Conservation (phyloP, 2,329 filamentous ascomycete species). For the Phialophora tarda region DNA sequence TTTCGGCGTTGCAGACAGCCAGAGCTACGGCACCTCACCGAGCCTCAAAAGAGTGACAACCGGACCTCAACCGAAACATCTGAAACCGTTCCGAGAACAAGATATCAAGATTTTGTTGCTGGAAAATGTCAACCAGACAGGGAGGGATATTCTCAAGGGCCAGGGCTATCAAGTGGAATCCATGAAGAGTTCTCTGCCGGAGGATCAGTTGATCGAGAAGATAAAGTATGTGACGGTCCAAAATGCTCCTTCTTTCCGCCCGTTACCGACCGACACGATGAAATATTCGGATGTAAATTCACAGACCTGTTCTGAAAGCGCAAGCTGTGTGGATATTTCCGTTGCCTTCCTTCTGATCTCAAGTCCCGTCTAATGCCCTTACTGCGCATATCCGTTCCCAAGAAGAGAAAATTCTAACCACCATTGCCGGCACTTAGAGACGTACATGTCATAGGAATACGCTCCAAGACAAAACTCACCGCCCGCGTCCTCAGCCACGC, state of each 20-base stretch:
- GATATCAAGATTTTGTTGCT: slow-evolving; percentile 96
- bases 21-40: slow-evolving; percentile 50
- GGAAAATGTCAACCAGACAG: slow-evolving; percentile 94
- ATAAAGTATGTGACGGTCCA: slow-evolving; percentile 69
- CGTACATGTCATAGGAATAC: slow-evolving; percentile 96
- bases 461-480: slow-evolving; percentile 95
- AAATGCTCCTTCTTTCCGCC: background rate
- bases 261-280: background rate
- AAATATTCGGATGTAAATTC: slow-evolving; percentile 10
- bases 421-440: slow-evolving; percentile 62
- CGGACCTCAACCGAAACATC: slow-evolving; percentile 66
- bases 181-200: slow-evolving; percentile 84
- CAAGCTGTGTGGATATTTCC: slow-evolving; percentile 9
- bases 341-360: slow-evolving; percentile 8
- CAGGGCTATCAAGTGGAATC: slow-evolving; percentile 97
- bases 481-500: slow-evolving; percentile 83
- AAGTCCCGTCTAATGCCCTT: background rate
- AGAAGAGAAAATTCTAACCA: slow-evolving; percentile 6
- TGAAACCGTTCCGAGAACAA: slow-evolving; percentile 94
- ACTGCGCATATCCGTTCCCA: background rate
- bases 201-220: slow-evolving; percentile 95
- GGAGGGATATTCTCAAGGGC: slow-evolving; percentile 76
- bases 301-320: slow-evolving; percentile 8
- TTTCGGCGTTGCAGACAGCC: slow-evolving; percentile 37
- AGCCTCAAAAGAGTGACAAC: slow-evolving; percentile 53